A percentile compares a stretch with the other conserved stretches of the same genome.
Evolutionary conservation across 257 asterid genomes (phyloP).

Genomic region (Plantago major): DNA sequence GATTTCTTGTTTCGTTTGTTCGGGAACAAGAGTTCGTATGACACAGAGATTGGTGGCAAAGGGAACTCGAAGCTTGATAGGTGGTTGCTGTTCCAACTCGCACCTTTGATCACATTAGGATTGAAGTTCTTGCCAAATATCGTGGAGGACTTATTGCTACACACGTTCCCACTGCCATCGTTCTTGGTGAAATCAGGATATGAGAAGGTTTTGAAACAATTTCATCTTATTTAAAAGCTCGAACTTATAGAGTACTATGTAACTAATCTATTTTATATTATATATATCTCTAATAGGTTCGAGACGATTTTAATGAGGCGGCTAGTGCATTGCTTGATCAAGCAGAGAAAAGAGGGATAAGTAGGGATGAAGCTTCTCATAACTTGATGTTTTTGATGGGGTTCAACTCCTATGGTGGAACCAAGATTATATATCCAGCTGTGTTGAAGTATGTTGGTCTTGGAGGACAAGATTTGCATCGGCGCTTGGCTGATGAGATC

Average conservation of each 20-base stretch:
- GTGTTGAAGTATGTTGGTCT: slow-evolving; percentile 27
- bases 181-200: slow-evolving; percentile 23
- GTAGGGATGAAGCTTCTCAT: slow-evolving; percentile 32
- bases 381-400: slow-evolving; percentile 31
- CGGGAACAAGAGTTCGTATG: slow-evolving; percentile 21
- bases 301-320: slow-evolving; percentile 8
- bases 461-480: slow-evolving; percentile 26
- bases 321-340: slow-evolving; percentile 25
- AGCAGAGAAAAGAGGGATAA: slow-evolving; percentile 29
- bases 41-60: slow-evolving; percentile 9
- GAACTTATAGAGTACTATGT: too few species aligned
- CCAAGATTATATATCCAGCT: slow-evolving; percentile 28
- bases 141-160: slow-evolving; percentile 33
- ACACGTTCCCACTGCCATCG: slow-evolving; percentile 29
- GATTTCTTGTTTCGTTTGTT: slow-evolving; percentile 28
- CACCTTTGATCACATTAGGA: slow-evolving; percentile 30
- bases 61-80: slow-evolving; percentile 17
- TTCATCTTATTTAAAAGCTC: too few species aligned
- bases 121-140: slow-evolving; percentile 27
- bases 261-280: too few species aligned
- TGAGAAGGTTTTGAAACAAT: slow-evolving; percentile 14
- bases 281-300: background rate
- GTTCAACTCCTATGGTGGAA: slow-evolving; percentile 36
- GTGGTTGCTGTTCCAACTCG: slow-evolving; percentile 34
- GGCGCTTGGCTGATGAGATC: slow-evolving; percentile 19